Conservation (phyloP, 371 early-diverging fungal genomes). For the Haplosporangium sp. region DNA sequence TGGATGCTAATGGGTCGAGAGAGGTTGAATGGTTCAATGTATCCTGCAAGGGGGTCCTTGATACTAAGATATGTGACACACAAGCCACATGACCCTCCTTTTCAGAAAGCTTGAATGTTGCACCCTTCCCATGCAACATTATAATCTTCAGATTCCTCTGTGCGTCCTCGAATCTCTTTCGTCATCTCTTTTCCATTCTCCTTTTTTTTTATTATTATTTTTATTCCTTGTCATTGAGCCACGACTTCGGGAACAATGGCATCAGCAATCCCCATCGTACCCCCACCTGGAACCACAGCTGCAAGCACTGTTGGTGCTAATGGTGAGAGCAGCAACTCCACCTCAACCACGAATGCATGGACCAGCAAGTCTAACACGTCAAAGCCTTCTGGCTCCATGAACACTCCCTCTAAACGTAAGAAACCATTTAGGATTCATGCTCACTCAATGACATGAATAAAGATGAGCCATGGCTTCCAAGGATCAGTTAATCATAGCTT, state of each 20-base stretch:
- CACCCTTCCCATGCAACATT: background rate
- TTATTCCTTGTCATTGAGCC: constrained; percentile 18
- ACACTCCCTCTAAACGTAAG: constrained; percentile 59
- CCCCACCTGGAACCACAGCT: constrained; percentile 56
- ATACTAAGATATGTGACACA: too few relatives aligned
- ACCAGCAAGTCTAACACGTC: constrained; percentile 38
- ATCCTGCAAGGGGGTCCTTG: too few relatives aligned
- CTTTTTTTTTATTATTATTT: background rate
- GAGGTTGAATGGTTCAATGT: background rate
- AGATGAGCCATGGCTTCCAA: background rate
- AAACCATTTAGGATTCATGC: background rate
- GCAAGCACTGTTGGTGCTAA: constrained; percentile 29
- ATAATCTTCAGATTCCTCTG: background rate
- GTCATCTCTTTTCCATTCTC: background rate
- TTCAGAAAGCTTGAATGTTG: background rate
- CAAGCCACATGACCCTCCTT: too few relatives aligned
- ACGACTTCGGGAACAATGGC: constrained; percentile 53
- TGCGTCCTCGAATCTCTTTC: background rate
- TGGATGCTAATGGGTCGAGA: too few relatives aligned
- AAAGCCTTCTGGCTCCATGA: constrained; percentile 23
- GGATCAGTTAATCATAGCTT: background rate
- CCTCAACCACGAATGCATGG: constrained; percentile 23
- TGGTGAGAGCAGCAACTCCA: constrained; percentile 24
- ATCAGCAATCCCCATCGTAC: constrained; percentile 70
- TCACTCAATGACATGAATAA: background rate